These are phyloP conservation scores for Backusella luteola DNA, from an alignment of 192 early-diverging fungal species.

Conservation along the genomic window DNA sequence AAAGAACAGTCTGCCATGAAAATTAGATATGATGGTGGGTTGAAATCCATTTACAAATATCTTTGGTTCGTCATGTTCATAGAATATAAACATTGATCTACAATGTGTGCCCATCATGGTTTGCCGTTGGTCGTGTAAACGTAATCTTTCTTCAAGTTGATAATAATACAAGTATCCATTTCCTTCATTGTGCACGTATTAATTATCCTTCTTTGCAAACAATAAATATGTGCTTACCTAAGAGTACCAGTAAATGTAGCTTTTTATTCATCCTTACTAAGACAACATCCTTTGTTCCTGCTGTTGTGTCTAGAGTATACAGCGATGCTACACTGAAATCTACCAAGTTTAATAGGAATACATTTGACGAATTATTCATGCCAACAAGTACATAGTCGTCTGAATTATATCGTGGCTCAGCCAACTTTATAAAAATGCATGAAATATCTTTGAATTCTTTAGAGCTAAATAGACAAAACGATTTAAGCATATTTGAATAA, in stretches of 20 bases:
- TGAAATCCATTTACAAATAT: constrained; percentile 84
- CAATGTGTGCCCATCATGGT: constrained; percentile 80
- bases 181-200: constrained; percentile 24
- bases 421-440: constrained; percentile 40
- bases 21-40: constrained; percentile 76
- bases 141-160: constrained; percentile 38
- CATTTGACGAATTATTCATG: neutral
- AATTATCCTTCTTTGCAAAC: no score
- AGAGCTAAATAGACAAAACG: neutral
- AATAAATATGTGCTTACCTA: constrained; percentile 42
- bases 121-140: constrained; percentile 26
- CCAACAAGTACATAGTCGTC: constrained; percentile 51
- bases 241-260: constrained; percentile 69
- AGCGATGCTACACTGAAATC: constrained; percentile 24
- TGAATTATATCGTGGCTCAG: constrained; percentile 46
- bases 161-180: constrained; percentile 82
- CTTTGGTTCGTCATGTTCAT: constrained; percentile 36
- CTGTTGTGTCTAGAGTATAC: constrained; percentile 47
- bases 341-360: neutral
- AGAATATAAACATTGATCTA: constrained; percentile 57
- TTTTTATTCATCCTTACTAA: constrained; percentile 61
- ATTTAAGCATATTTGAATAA: neutral
- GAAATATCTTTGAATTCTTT: constrained; percentile 35
- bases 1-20: constrained; percentile 69
- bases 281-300: constrained; percentile 69